Evolutionary conservation across 371 early-diverging fungal genomes (phyloP).

Genomic region (Lichtheimia hyalospora): DNA sequence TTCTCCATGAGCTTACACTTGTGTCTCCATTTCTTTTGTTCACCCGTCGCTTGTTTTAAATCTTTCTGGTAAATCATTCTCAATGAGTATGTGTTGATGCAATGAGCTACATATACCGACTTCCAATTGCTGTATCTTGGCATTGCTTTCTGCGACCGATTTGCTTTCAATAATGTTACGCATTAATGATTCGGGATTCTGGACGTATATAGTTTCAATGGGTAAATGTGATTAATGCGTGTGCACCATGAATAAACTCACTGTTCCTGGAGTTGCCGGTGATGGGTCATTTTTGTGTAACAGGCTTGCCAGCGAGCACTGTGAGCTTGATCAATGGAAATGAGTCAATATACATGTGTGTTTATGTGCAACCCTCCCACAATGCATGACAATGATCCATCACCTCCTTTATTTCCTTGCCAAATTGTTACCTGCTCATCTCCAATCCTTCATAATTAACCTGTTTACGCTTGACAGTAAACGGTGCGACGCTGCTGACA

Average conservation of each 20-base stretch:
- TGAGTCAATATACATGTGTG: background rate
- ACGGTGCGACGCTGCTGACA: slow-evolving; percentile 3
- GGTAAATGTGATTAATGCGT: background rate
- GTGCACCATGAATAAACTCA: background rate
- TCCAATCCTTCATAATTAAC: slow-evolving; percentile 34
- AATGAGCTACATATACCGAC: background rate
- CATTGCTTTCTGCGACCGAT: slow-evolving; percentile 7
- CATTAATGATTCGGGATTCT: background rate
- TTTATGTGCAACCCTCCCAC: slow-evolving; percentile 4
- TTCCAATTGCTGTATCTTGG: slow-evolving; percentile 7
- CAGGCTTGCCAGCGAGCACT: slow-evolving; percentile 12
- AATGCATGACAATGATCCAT: background rate
- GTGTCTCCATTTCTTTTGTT: slow-evolving; percentile 23
- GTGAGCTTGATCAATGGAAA: slow-evolving; percentile 12
- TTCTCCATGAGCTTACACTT: slow-evolving; percentile 33
- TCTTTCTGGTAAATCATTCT: slow-evolving; percentile 1
- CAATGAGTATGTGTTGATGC: background rate
- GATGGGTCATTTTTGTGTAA: slow-evolving; percentile 12
- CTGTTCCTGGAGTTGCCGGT: background rate
- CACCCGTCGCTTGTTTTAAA: slow-evolving; percentile 7
- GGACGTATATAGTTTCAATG: background rate
- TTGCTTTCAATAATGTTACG: slow-evolving; percentile 6
- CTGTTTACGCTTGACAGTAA: slow-evolving; percentile 33
- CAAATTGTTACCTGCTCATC: slow-evolving; percentile 13
- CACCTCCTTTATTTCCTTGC: background rate